Conservation (phyloP, 345 rosid species). For the Jatropha curcas region DNA sequence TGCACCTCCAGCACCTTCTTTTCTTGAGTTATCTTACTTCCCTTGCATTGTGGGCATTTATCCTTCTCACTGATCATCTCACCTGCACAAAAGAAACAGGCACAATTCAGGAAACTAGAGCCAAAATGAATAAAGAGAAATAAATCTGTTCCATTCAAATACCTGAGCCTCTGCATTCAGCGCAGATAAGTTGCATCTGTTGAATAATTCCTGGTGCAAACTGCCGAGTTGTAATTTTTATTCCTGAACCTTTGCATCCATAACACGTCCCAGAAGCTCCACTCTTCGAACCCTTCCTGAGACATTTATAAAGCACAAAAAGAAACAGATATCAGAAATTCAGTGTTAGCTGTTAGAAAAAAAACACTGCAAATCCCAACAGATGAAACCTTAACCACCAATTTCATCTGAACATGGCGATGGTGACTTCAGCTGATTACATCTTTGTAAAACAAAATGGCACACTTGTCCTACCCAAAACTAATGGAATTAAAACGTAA, state of each 20-base stretch:
- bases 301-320: background rate
- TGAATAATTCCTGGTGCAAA: conserved; percentile 54
- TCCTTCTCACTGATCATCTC: conserved; percentile 59
- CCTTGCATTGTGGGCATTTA: conserved; percentile 52
- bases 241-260: conserved; percentile 64
- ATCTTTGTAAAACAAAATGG: too few species aligned
- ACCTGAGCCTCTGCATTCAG: conserved; percentile 61
- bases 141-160: background rate
- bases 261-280: conserved; percentile 47
- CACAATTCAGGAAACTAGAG: background rate
- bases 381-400: background rate
- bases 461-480: too few species aligned
- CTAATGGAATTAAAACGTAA: background rate
- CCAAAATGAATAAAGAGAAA: background rate
- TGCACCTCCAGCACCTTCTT: conserved; percentile 58
- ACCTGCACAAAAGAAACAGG: conserved; percentile 32
- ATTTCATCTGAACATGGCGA: background rate
- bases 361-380: too few species aligned
- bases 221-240: conserved; percentile 49
- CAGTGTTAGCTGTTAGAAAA: background rate
- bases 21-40: conserved; percentile 48
- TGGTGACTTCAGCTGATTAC: background rate
- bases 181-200: conserved; percentile 63
- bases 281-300: conserved; percentile 62
- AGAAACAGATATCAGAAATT: background rate